Evolutionary conservation across 1,284 basidiomycete species (phyloP), one percentile per base, ranked within the genome.

Genomic region (Cystobasidium pallidum): DNA sequence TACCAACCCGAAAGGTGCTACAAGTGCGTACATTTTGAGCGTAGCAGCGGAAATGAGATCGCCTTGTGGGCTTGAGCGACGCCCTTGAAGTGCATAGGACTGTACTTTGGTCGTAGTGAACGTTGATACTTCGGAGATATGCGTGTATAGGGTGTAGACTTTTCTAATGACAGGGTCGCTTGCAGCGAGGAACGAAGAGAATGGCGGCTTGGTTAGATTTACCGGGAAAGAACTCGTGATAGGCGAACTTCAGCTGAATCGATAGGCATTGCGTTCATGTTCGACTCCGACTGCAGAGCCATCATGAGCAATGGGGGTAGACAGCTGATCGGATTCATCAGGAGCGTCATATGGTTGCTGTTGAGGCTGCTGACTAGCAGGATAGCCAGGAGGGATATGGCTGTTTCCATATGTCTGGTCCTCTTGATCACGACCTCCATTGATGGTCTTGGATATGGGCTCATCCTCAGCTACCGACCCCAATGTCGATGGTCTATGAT

Each of bases 401-500:
- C 19, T 45, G 15, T 32, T 26, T 10, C 24, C 24, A n/a, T 26
- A 28, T 6, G 11, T 17, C 51, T 28, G 11, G 24, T 51, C 39
- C 43, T 54, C 24, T 19, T 54, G 51, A 28, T 26, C 19, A 34
- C 11, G 7, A 34, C 15, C 13, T 1, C 54, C 54, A 57, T 57
- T 57, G 24, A 34, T 32, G 28, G 11, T 36, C n/a, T 30, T 7
- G 13, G 54, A 57, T 32, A 57, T 57, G 19, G 54, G 32, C 19
- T 57, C 54, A 36, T 57, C 54, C 36, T 57, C 54, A 1, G 54
- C 54, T 57, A 57, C 54, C 24, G 54, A 57, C 10, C 54, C 54
- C 54, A 57, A 36, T 34, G 54, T 57, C 10, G 54, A 57, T 10
- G 49, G 3, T 51, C 49, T 51, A 26, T 57, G 54, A 57, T 57